Percentiles rank a stretch among this genome's conserved stretches.
phyloP scores from a whole-genome alignment of 2,329 filamentous ascomycete species.

The Nemania diffusa region DNA sequence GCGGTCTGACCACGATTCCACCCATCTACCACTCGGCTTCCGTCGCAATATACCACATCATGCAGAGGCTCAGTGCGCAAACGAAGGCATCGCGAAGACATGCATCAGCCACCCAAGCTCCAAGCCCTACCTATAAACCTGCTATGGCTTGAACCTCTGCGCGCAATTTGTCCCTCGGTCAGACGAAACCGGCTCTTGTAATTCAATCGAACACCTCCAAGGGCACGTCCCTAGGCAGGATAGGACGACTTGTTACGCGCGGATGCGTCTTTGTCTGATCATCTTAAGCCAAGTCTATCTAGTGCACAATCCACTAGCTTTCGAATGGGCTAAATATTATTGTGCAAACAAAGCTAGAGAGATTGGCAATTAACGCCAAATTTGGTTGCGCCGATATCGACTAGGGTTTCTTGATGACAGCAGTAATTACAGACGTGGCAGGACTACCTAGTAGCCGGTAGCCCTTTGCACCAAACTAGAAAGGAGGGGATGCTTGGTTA shows the following conservation, averaged over 20 bases:
- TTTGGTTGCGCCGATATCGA: neutral
- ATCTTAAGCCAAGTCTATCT: neutral
- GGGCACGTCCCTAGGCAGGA: neutral
- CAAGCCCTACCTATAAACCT: neutral
- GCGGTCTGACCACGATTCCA: slow-evolving; percentile 23
- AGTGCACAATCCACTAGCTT: neutral
- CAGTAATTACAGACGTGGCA: neutral
- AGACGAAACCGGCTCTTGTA: neutral
- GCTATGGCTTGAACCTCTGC: neutral
- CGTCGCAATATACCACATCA: neutral
- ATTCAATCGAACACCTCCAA: neutral
- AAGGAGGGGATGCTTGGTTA: neutral
- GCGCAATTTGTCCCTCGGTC: neutral
- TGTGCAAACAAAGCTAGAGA: neutral
- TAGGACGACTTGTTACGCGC: neutral
- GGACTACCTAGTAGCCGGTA: neutral
- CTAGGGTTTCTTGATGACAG: neutral
- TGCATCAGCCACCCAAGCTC: neutral
- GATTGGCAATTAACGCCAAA: neutral
- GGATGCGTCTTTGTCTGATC: neutral
- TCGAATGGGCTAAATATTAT: neutral
- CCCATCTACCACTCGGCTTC: slow-evolving; percentile 15
- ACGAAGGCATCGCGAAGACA: neutral
- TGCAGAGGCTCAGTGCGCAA: slow-evolving; percentile 8
- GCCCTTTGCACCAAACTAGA: neutral